Evolutionary conservation across 1,284 basidiomycete species (phyloP), one percentile per base, ranked within the genome.

Genomic region (Sporisorium iseilematis-ciliati): DNA sequence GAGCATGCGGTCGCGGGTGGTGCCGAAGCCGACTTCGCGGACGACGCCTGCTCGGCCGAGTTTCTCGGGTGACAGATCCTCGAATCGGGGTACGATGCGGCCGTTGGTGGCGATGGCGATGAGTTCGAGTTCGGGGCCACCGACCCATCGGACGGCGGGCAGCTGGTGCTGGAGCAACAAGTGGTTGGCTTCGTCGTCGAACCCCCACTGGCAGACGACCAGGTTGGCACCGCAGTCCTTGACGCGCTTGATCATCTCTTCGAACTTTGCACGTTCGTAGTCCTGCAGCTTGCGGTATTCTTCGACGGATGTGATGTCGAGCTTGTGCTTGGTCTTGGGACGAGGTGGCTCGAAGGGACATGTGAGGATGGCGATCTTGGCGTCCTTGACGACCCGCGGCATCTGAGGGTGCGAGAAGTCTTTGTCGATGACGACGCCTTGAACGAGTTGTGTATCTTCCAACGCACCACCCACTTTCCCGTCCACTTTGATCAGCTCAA

Each of bases 201-300:
- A 99, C 74, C 96, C 96, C 96, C 96, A 99, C 86, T 99, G 97
- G 87, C 96, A 99, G 81, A 99, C 97, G 78, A 99, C 96, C 65
- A 99, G 87, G 87, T 99, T 99, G 26, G 97, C 95, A 33, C 97
- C 96, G n/a, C 94, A 92, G 83, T 97, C 92, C 87, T 98, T 97
- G 76, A 99, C 95, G 84, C 90, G 89, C 87, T 93, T 92, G 87
- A 99, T 98, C 97, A 99, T 99, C 83, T 95, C 92, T 79, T 90
- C 89, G 83, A 99, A 99, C 87, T 96, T 99, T 83, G 92, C 91
- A 87, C 93, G 93, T 88, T 99, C 97, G 85, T 99, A 99, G 73
- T 92, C 92, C 77, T 94, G 90, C 76, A 99, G 88, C 86, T 94
- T 95, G 86, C 93, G 93, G 89, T 93, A 99, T 88, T 99, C 97